These are phyloP conservation scores for Colletotrichum sp. DNA, from an alignment of 2,329 filamentous ascomycete species.

Conservation along the genomic window DNA sequence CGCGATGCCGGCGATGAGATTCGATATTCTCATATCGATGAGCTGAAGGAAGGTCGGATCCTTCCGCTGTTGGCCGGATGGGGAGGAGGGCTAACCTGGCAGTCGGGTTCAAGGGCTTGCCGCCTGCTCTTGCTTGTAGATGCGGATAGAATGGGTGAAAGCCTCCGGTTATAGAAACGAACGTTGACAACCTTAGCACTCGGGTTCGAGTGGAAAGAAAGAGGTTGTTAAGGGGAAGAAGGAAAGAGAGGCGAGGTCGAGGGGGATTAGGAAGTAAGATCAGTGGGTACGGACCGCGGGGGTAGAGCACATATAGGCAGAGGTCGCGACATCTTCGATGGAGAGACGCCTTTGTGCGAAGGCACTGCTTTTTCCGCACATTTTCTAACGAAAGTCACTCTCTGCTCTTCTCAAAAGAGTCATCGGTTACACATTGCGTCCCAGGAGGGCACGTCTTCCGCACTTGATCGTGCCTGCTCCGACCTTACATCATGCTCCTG, in stretches of 20 bases:
- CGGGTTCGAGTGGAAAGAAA: neutral
- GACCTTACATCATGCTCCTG: neutral
- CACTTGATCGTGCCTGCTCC: neutral
- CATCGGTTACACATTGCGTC: neutral
- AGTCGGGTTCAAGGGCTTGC: neutral
- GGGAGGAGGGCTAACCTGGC: neutral
- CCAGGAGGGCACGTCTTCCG: neutral
- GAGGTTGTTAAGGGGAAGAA: neutral
- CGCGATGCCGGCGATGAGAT: constrained; percentile 34
- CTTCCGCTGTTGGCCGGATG: neutral
- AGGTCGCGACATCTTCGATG: neutral
- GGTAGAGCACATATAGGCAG: constrained; percentile 6
- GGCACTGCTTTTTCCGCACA: neutral
- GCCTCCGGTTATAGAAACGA: neutral
- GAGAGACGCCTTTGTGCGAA: neutral
- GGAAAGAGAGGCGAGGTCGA: neutral
- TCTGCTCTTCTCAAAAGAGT: neutral
- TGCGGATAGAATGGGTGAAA: neutral
- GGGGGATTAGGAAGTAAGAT: neutral
- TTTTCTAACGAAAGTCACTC: neutral
- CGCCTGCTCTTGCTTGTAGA: neutral
- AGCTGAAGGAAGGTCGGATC: neutral
- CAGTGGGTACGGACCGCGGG: neutral
- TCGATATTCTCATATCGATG: constrained; percentile 39
- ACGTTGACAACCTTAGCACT: neutral